These are phyloP conservation scores for Eucommia ulmoides DNA, from an alignment of 257 asterid genomes.

Conservation along the genomic window DNA sequence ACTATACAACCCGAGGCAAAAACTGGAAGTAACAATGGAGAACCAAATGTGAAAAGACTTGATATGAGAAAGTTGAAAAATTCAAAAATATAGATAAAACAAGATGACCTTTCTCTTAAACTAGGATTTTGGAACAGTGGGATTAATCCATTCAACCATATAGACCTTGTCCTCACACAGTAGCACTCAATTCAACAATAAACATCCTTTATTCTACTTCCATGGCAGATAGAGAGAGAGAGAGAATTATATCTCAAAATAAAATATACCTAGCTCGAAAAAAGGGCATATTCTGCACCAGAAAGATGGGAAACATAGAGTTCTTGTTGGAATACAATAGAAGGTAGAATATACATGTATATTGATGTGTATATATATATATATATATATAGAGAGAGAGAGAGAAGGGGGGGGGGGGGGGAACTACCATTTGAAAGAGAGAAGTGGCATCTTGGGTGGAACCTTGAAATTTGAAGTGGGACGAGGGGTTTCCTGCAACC, in stretches of 20 bases:
- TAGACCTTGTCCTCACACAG: too few species aligned
- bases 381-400: too few species aligned
- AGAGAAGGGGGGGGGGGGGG: background rate
- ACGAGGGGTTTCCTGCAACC: constrained; percentile 21
- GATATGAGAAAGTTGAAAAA: background rate
- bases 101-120: background rate
- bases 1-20: too few species aligned
- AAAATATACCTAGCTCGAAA: background rate
- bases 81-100: background rate
- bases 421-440: constrained; percentile 27
- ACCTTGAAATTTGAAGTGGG: constrained; percentile 27
- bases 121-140: background rate
- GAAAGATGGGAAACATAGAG: background rate
- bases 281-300: background rate
- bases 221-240: background rate
- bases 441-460: constrained; percentile 16
- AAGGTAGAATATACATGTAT: background rate
- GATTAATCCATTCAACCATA: too few species aligned
- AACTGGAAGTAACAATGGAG: background rate
- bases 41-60: background rate
- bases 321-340: background rate
- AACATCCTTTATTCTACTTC: background rate
- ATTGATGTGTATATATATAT: background rate
- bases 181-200: background rate
- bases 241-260: background rate